These are phyloP conservation scores for Wickerhamiella lipophila DNA, from an alignment of 805 yeast genomes.

Conservation along the genomic window DNA sequence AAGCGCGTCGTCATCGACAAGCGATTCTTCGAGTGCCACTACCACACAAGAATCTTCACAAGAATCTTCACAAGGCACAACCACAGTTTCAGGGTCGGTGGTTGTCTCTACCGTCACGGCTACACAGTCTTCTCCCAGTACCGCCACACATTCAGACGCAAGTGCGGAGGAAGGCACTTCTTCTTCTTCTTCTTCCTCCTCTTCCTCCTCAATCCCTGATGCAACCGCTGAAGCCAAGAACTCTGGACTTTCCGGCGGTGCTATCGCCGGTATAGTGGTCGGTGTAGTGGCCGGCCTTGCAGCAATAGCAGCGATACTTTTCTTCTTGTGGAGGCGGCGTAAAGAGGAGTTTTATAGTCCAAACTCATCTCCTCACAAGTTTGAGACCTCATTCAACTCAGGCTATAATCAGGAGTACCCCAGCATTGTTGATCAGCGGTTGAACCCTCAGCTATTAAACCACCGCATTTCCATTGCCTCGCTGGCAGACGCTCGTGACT, in stretches of 20 bases:
- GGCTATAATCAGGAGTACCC: slow-evolving; percentile 20
- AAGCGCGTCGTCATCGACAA: slow-evolving; percentile 18
- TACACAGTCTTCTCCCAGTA: slow-evolving; percentile 15
- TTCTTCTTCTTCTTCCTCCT: no score
- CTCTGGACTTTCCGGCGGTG: slow-evolving; percentile 32
- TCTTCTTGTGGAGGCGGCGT: slow-evolving; percentile 33
- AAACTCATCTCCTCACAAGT: slow-evolving; percentile 21
- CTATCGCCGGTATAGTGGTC: slow-evolving; percentile 50
- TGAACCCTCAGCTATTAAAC: slow-evolving; percentile 65
- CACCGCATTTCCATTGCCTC: slow-evolving; percentile 69
- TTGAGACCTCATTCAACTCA: slow-evolving; percentile 17
- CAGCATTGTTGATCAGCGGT: slow-evolving; percentile 42
- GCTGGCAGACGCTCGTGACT: slow-evolving; percentile 74
- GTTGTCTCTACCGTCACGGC: slow-evolving; percentile 15
- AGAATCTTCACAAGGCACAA: background rate
- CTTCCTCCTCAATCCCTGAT: no score
- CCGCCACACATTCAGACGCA: background rate
- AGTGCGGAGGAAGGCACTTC: slow-evolving; percentile 19
- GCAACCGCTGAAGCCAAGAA: slow-evolving; percentile 24
- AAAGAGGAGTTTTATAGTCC: slow-evolving; percentile 31
- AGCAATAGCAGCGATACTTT: slow-evolving; percentile 29
- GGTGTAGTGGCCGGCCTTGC: slow-evolving; percentile 40
- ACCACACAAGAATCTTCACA: background rate
- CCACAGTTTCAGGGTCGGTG: slow-evolving; percentile 1
- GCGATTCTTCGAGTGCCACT: slow-evolving; percentile 15